Conservation (phyloP, 768 basidiomycete genomes). For the Crepidotus variabilis region DNA sequence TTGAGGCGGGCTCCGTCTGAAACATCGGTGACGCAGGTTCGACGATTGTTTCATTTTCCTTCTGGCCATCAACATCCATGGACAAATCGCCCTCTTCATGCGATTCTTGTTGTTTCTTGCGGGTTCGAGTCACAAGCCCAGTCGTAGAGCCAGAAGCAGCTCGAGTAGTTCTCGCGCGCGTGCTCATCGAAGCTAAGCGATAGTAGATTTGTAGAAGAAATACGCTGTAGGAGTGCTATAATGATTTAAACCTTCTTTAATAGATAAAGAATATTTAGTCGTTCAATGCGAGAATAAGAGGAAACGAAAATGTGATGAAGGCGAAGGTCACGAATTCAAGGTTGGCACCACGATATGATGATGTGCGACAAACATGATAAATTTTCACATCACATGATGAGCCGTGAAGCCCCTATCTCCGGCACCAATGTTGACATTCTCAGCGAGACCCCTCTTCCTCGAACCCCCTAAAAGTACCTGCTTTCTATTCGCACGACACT, state of each 20-base stretch:
- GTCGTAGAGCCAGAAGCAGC: not conserved
- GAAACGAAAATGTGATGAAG: not conserved
- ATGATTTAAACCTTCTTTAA: not conserved
- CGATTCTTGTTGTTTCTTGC: not conserved
- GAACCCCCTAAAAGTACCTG: too few species aligned
- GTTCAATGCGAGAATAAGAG: slow-evolving; percentile 22
- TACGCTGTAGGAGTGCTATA: not conserved
- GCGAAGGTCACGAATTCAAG: not conserved
- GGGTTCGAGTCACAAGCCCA: not conserved
- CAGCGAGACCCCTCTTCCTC: too few species aligned
- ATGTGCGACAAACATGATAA: not conserved
- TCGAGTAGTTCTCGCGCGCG: slow-evolving; percentile 8
- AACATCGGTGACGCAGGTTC: not conserved
- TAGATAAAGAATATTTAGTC: not conserved
- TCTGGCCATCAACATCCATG: not conserved
- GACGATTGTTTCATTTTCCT: not conserved
- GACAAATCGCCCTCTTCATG: not conserved
- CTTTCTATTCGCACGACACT: too few species aligned
- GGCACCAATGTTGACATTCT: too few species aligned
- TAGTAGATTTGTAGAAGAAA: not conserved
- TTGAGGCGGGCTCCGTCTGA: not conserved
- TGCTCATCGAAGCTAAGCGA: slow-evolving; percentile 6
- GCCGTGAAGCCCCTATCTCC: not conserved
- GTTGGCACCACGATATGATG: not conserved
- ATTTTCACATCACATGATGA: not conserved